Evolutionary conservation across 2,329 filamentous ascomycete genomes (phyloP).

Genomic region (Colletotrichum sp.): DNA sequence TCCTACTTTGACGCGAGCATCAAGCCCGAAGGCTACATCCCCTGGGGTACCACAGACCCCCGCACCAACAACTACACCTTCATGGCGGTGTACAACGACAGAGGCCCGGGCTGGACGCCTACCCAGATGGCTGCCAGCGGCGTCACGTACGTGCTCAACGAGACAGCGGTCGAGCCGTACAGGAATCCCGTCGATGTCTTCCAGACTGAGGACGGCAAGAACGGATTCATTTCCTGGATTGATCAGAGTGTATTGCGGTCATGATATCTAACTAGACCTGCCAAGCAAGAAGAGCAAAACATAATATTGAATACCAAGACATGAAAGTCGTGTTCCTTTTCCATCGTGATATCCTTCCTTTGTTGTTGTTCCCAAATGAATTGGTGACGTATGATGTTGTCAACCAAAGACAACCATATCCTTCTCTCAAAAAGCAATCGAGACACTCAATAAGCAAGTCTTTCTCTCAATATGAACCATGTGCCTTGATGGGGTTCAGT

Average conservation of each 20-base stretch:
- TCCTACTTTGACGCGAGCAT: conserved; percentile 61
- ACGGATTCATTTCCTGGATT: conserved; percentile 17
- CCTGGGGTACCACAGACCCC: conserved; percentile 48
- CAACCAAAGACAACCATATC: neutral
- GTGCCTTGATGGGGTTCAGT: neutral
- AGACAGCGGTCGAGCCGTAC: conserved; percentile 32
- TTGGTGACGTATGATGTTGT: neutral
- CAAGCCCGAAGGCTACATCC: conserved; percentile 57
- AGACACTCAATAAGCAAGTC: neutral
- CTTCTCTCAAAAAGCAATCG: neutral
- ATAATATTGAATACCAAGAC: neutral
- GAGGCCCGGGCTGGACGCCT: conserved; percentile 59
- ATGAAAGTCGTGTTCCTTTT: neutral
- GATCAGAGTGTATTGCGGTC: conserved; percentile 17
- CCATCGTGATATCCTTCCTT: neutral
- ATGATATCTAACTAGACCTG: neutral
- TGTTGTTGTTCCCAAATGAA: neutral
- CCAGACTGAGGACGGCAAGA: neutral
- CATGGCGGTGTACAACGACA: conserved; percentile 60
- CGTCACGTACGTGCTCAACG: conserved; percentile 52
- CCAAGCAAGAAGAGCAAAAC: neutral
- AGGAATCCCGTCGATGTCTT: conserved; percentile 16
- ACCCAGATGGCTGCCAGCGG: conserved; percentile 42
- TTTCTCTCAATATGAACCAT: neutral
- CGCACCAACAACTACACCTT: conserved; percentile 51